Evolutionary conservation across 208 protist genomes (phyloP).

Genomic region (Wallacemonas rigidus): DNA sequence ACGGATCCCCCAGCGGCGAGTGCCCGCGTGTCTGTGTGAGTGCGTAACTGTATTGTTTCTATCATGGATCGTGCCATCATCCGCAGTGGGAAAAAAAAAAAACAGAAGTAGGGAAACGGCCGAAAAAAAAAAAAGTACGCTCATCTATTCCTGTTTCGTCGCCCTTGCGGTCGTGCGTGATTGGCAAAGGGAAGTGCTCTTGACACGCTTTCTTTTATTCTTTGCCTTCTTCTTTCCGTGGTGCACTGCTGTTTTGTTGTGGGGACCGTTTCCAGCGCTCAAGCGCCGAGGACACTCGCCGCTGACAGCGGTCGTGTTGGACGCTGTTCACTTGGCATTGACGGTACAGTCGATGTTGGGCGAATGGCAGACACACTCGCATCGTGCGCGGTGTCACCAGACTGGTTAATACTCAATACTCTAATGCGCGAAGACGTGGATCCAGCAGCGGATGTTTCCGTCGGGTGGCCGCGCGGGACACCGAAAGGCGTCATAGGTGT

Average conservation of each 20-base stretch:
- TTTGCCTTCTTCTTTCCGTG: neutral
- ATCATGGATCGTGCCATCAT: no score
- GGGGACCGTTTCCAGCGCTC: neutral
- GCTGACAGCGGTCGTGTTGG: neutral
- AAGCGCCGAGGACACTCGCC: neutral
- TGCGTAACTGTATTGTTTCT: no score
- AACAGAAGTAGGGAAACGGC: no score
- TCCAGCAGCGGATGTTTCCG: neutral
- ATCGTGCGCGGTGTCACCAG: neutral
- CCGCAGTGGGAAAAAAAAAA: no score
- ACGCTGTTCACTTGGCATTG: slow-evolving; percentile 9
- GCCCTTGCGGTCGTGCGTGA: no score
- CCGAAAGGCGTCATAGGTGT: slow-evolving; percentile 7
- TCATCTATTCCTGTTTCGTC: no score
- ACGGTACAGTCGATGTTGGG: neutral
- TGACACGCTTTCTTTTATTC: no score
- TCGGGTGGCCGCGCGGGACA: neutral
- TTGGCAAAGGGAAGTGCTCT: no score
- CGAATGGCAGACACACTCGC: slow-evolving; percentile 1
- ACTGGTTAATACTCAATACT: slow-evolving; percentile 8
- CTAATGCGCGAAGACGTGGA: neutral
- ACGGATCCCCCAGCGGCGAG: no score
- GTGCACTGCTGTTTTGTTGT: no score
- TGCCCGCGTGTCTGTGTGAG: no score
- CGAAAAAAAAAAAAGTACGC: no score